Conservation (phyloP, 2,329 filamentous ascomycete species). For the Parafenestella ontariensis region DNA sequence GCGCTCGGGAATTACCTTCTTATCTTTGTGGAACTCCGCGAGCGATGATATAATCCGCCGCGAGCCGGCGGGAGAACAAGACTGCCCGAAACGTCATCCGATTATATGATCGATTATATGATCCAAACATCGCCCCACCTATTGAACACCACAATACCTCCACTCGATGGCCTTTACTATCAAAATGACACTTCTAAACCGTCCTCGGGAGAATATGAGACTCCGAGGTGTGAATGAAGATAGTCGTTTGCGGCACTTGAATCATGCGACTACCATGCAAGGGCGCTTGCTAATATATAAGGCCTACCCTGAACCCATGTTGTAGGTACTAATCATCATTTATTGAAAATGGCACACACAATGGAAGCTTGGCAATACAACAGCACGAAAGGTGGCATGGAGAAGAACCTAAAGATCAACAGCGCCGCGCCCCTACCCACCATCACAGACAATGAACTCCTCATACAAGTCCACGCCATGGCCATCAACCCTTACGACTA, state of each 20-base stretch:
- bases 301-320: background rate
- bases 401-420: conserved; percentile 60
- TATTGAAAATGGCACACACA: conserved; percentile 34
- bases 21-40: too few relatives aligned
- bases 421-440: conserved; percentile 52
- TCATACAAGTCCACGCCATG: conserved; percentile 62
- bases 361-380: conserved; percentile 68
- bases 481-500: conserved; percentile 70
- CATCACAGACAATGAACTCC: conserved; percentile 54
- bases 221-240: background rate
- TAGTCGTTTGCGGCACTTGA: background rate
- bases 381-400: conserved; percentile 55
- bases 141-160: too few relatives aligned
- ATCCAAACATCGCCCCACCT: background rate
- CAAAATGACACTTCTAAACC: too few relatives aligned
- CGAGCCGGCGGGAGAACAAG: conserved; percentile 1
- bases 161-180: too few relatives aligned
- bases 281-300: background rate
- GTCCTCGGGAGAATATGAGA: background rate
- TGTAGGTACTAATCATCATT: background rate
- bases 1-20: too few relatives aligned
- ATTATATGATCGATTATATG: too few relatives aligned
- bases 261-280: background rate
- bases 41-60: too few relatives aligned
- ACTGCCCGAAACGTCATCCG: background rate